phyloP scores from a whole-genome alignment of 495 filamentous ascomycete species.

The Xanthoparmelia taractica region DNA sequence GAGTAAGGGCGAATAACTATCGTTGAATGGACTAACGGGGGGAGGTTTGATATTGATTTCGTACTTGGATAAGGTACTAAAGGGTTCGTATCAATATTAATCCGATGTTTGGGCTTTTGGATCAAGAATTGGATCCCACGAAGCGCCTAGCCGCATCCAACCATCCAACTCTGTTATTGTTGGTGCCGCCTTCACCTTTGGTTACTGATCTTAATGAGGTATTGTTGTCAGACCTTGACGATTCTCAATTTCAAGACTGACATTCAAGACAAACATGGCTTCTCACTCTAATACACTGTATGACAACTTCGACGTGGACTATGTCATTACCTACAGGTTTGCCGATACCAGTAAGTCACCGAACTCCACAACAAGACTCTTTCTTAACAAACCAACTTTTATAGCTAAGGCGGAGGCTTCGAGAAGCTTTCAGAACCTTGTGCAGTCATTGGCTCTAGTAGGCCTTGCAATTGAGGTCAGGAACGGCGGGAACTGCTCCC shows the following conservation, averaged over 20 bases:
- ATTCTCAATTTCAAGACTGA: background rate
- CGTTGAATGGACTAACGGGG: no score
- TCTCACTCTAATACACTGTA: conserved; percentile 29
- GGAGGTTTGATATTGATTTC: no score
- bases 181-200: background rate
- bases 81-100: no score
- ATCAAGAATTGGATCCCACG: no score
- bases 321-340: conserved; percentile 79
- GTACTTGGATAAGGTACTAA: no score
- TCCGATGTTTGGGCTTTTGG: no score
- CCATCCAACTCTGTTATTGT: no score
- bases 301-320: conserved; percentile 73
- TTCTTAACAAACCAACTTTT: conserved; percentile 11
- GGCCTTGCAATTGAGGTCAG: conserved; percentile 82
- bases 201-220: background rate
- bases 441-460: conserved; percentile 59
- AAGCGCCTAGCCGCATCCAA: background rate
- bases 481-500: conserved; percentile 63
- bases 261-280: conserved; percentile 13
- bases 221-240: background rate
- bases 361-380: background rate
- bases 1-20: no score
- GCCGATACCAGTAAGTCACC: conserved; percentile 48
- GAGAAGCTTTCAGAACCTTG: conserved; percentile 64
- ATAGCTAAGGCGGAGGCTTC: conserved; percentile 61